These are phyloP conservation scores for Eucalyptus polybractea DNA, from an alignment of 345 rosid genomes.

Conservation along the genomic window DNA sequence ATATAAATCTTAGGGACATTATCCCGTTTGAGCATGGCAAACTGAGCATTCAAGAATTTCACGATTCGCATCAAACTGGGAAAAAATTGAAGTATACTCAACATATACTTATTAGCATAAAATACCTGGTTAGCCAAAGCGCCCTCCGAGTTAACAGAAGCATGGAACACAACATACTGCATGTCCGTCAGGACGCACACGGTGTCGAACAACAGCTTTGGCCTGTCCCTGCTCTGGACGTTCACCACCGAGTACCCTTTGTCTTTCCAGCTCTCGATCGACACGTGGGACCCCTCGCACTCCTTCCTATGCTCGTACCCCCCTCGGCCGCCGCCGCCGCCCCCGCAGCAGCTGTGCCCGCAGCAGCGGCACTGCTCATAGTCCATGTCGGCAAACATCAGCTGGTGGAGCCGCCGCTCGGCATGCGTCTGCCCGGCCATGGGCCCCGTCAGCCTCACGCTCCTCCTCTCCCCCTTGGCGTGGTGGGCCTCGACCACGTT, in stretches of 20 bases:
- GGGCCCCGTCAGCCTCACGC: conserved; percentile 38
- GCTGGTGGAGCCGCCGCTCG: conserved; percentile 78
- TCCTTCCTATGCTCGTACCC: not conserved
- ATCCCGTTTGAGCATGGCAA: not conserved
- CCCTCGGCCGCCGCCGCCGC: not conserved
- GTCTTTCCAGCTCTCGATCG: conserved; percentile 52
- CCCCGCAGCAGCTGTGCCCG: conserved; percentile 8
- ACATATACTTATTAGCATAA: not conserved
- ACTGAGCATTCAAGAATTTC: not conserved
- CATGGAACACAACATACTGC: conserved; percentile 83
- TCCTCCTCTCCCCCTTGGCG: conserved; percentile 31
- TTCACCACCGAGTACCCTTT: conserved; percentile 70
- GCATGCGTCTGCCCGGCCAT: conserved; percentile 50
- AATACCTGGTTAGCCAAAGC: conserved; percentile 56
- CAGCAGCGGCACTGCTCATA: conserved; percentile 48
- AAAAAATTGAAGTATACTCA: not conserved
- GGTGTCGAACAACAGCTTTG: conserved; percentile 77
- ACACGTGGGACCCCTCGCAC: conserved; percentile 46
- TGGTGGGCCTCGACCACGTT: conserved; percentile 61
- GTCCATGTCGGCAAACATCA: conserved; percentile 57
- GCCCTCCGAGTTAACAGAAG: conserved; percentile 58
- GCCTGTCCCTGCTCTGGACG: conserved; percentile 58
- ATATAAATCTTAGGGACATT: not conserved
- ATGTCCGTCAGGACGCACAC: conserved; percentile 68
- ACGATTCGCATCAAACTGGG: not conserved